Conservation (phyloP, 2,329 filamentous ascomycete genomes). For the Colletotrichum navitas region DNA sequence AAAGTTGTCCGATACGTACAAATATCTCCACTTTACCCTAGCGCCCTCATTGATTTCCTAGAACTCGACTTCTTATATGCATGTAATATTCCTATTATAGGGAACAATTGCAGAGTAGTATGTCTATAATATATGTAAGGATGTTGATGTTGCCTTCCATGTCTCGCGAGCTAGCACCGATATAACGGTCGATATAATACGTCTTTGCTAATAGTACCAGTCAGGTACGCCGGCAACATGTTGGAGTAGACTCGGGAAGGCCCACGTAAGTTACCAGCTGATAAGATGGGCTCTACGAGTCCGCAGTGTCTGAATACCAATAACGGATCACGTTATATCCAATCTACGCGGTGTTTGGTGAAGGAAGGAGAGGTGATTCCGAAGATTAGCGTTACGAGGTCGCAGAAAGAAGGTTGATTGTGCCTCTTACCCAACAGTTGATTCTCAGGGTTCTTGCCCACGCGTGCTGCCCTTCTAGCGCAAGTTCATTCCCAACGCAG, state of each 20-base stretch:
- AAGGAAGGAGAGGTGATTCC: neutral
- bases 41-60: neutral
- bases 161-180: neutral
- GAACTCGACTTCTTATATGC: neutral
- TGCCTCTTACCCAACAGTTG: no score
- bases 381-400: no score
- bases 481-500: neutral
- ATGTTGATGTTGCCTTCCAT: neutral
- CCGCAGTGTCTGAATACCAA: neutral
- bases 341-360: neutral
- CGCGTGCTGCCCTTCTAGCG: no score
- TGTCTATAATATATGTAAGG: neutral
- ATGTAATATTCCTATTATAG: neutral
- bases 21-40: neutral
- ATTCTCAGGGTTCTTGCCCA: no score
- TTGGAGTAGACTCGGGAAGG: neutral
- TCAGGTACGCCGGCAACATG: neutral
- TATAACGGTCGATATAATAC: neutral
- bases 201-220: neutral
- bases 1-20: neutral
- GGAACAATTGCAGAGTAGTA: neutral
- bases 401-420: no score
- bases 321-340: no score
- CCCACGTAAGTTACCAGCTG: neutral
- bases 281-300: neutral